Evolutionary conservation across 495 filamentous ascomycete genomes (phyloP), one percentile per base, ranked within the genome.

Genomic region (Staphylotrichum longicolle): DNA sequence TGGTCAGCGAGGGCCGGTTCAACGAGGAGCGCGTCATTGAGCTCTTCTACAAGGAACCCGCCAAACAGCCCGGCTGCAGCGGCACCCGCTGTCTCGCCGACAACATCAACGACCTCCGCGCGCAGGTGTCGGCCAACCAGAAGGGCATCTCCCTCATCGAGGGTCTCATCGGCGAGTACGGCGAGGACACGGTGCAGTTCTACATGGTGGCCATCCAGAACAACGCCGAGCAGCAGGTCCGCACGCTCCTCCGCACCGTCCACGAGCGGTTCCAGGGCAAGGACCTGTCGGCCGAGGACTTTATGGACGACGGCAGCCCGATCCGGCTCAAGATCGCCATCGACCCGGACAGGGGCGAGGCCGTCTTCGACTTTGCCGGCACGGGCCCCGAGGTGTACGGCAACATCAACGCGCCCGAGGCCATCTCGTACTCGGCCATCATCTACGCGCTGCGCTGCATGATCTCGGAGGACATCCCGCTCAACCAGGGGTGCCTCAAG

Each of bases 151-250:
- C 85, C 33, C 82, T 98, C 30, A 98, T 98, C 62, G 86, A 86
- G 58, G 77, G 80, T 0, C 79, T 98, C 2, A 96, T 98, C 62
- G 81, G 83, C 27, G 94, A 98, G 61, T 98, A 98, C 65, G 90
- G 91, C 33, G 89, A 93, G 63, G 83, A 88, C 3, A 91, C 91
- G 0, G 94, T 98, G 4, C 89, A 96, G 68, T 93, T 93, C 73
- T 98, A 98, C 76, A 98, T 98, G 94, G 78, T 85, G 44, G 88
- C 84, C 56, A 98, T 98, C 69, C 94, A 98, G 71, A 85, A 87
- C 56, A 98, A 96, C 60, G 94, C 94, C 20, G 93, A 96, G 70
- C 75, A 84, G 3, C 90, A 88, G 64, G 94, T 98, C 2, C 84
- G 91, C 56, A 88, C 84, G 57, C 83, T 98, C 3, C 82, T 98